phyloP scores from a whole-genome alignment of 371 early-diverging fungal species.

The Smittium mucronatum region DNA sequence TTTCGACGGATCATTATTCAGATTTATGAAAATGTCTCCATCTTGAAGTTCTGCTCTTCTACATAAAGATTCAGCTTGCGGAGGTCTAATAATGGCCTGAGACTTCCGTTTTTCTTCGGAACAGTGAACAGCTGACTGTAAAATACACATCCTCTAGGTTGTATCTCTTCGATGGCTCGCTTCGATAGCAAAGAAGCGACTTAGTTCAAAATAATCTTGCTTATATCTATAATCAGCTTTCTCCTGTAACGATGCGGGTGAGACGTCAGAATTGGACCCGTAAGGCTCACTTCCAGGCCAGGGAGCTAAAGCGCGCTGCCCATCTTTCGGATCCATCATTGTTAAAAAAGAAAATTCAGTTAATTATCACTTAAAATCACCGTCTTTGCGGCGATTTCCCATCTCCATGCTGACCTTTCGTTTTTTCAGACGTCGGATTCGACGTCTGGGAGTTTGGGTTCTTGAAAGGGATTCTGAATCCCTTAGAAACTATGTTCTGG shows the following conservation, averaged over 20 bases:
- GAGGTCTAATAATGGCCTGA: not conserved
- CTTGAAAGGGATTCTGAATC: slow-evolving; percentile 8
- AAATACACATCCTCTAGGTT: not conserved
- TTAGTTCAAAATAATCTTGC: not conserved
- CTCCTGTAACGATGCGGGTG: not conserved
- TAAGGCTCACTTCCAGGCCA: not conserved
- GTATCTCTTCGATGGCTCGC: not conserved
- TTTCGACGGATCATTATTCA: not conserved
- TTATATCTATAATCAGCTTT: not conserved
- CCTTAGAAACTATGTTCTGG: not conserved
- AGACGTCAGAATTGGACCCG: not conserved
- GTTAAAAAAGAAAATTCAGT: not conserved
- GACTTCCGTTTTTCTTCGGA: not conserved
- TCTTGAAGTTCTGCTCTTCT: not conserved
- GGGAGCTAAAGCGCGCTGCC: not conserved
- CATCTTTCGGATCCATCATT: not conserved
- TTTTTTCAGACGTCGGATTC: not conserved
- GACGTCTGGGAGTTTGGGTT: not conserved
- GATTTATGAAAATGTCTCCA: not conserved
- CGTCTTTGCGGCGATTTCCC: not conserved
- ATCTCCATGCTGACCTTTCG: not conserved
- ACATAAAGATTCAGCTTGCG: not conserved
- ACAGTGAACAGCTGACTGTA: not conserved
- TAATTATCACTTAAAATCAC: not conserved
- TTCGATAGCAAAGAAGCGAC: slow-evolving; percentile 3